Base-by-base conservation (phyloP, 2,329 filamentous ascomycete species). In the Penicillium sp. region DNA sequence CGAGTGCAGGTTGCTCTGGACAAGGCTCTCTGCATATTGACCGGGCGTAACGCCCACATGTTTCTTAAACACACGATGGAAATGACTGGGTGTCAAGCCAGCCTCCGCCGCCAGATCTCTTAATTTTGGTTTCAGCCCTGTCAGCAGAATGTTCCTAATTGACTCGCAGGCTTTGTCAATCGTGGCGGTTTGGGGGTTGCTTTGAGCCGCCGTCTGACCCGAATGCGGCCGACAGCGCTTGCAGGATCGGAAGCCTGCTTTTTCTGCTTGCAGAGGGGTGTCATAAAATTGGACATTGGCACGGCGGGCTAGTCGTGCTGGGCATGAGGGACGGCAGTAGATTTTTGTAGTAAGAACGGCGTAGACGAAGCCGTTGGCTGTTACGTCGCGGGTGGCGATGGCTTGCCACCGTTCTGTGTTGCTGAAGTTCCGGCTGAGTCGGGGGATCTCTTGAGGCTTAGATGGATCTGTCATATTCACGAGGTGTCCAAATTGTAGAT, bases 291-390 rank as follows among this genome's bases (percentile, higher is more conserved):
- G 72, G 33, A 90, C 77, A 21, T 83, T 82, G 12, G 83, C 78
- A n/a, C 83, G 77, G 2, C 80, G 76, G 2, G 83, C 81, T 15
- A 90, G 79, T n/a, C 85, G 81, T 4, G 82, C 80, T 1, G 80
- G 75, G 56, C 83, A 86, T 3, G 77, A 81, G 2, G 82, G 82
- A 1, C 82, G 78, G 65, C 83, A 86, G 68, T 82, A 85, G 50
- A 84, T 83, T 45, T 75, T 77, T 3, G 83, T 86, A 0, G 81
- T 82, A 53, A 77, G 76, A n/a, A 86, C 82, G 19, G 74, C 78
- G 72, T 86, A 86, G 60, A 85, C 76, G 70, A 86, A 86, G 31
- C 71, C 71, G 51, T 77, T 75, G 21, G 77, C 76, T 21, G 71
- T 68, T 29, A 75, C 53, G 59, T 82, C 77, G 49, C 81, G 78